These are phyloP conservation scores for Zygotorulaspora chibaensis DNA, from an alignment of 805 yeast species.

Conservation along the genomic window DNA sequence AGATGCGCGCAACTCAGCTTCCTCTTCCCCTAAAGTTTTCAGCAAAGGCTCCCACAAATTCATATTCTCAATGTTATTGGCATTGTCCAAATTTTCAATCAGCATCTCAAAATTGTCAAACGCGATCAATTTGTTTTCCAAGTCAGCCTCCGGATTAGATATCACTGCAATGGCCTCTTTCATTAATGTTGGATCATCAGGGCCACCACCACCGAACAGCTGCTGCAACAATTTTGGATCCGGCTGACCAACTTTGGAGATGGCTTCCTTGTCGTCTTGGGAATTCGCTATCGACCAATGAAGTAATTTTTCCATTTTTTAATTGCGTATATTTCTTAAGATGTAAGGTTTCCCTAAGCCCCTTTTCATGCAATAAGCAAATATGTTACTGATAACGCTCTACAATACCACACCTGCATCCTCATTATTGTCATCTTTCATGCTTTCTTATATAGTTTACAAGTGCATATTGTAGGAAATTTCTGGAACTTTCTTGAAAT, in stretches of 20 bases:
- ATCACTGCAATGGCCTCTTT: slow-evolving; percentile 64
- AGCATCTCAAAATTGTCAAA: slow-evolving; percentile 91
- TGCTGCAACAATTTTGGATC: slow-evolving; percentile 78
- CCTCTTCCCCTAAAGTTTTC: slow-evolving; percentile 44
- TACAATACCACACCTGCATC: too few relatives aligned
- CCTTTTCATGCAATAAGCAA: too few relatives aligned
- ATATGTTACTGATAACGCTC: too few relatives aligned
- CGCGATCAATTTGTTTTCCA: slow-evolving; percentile 67
- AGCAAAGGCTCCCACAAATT: slow-evolving; percentile 74
- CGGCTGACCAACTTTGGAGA: slow-evolving; percentile 57
- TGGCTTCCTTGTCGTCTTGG: slow-evolving; percentile 66
- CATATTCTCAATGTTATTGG: slow-evolving; percentile 82
- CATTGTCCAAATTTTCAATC: slow-evolving; percentile 90
- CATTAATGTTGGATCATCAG: slow-evolving; percentile 90
- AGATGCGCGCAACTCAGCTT: slow-evolving; percentile 45
- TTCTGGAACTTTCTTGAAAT: slow-evolving; percentile 11
- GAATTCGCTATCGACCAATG: slow-evolving; percentile 89
- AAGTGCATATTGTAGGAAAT: background rate
- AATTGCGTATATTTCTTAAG: background rate
- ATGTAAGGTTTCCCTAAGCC: background rate
- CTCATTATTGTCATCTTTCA: too few relatives aligned
- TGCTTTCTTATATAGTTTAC: background rate
- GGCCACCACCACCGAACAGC: slow-evolving; percentile 65
- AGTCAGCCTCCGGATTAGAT: slow-evolving; percentile 49
- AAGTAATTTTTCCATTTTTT: slow-evolving; percentile 76